These are phyloP conservation scores for Cucurbita argyrosperma DNA, from an alignment of 306 rosid genomes.

Conservation along the genomic window DNA sequence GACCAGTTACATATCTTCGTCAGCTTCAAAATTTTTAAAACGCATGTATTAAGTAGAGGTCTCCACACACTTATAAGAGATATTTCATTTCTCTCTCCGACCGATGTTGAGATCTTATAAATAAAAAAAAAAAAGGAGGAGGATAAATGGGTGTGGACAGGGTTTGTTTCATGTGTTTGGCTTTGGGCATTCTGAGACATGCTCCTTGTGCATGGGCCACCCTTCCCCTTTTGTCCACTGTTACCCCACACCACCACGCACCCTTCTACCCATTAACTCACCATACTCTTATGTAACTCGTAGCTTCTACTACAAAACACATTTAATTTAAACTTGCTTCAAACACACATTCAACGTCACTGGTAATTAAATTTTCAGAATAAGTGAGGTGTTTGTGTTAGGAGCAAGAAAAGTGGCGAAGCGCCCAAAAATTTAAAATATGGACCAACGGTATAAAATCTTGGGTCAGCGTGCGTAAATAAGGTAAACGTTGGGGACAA, in stretches of 20 bases:
- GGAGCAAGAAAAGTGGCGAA: too few species aligned
- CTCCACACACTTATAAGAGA: too few species aligned
- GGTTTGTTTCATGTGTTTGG: background rate
- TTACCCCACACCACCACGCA: background rate
- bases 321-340: too few species aligned
- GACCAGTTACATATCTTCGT: too few species aligned
- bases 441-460: background rate
- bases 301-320: too few species aligned
- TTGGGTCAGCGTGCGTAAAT: background rate
- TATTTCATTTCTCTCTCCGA: accelerated
- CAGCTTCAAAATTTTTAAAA: too few species aligned
- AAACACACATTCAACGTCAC: background rate
- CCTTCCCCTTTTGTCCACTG: background rate
- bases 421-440: background rate
- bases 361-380: background rate
- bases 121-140: too few species aligned
- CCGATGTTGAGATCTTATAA: too few species aligned
- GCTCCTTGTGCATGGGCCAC: background rate
- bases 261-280: too few species aligned
- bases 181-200: background rate
- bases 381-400: background rate
- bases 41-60: too few species aligned
- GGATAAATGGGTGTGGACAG: background rate
- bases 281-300: too few species aligned
- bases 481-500: background rate